phyloP scores from a whole-genome alignment of 2,329 filamentous ascomycete genomes.

The Talaromyces sp. region DNA sequence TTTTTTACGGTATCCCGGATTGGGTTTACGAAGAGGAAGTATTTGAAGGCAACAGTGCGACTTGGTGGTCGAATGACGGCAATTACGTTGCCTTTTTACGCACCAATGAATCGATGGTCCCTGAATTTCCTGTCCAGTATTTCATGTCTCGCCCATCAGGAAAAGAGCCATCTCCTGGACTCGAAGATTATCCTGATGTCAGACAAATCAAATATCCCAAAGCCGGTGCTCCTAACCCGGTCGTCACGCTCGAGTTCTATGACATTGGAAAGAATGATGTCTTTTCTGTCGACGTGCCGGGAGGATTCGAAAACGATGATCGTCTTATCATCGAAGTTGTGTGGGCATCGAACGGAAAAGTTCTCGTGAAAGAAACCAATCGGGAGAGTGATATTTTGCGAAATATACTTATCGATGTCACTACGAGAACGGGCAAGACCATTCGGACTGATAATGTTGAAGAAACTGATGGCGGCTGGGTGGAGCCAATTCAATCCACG shows the following conservation, averaged over 20 bases:
- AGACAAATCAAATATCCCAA: constrained; percentile 96
- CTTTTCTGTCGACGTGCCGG: constrained; percentile 72
- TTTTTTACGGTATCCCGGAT: constrained; percentile 94
- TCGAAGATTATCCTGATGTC: constrained; percentile 87
- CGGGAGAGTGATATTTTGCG: constrained; percentile 88
- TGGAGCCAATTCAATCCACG: constrained; percentile 85
- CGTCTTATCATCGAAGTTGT: constrained; percentile 88
- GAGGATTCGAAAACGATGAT: constrained; percentile 73
- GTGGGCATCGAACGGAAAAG: constrained; percentile 76
- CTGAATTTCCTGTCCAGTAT: constrained; percentile 89
- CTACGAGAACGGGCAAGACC: constrained; percentile 65
- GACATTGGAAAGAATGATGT: constrained; percentile 71
- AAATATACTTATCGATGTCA: constrained; percentile 78
- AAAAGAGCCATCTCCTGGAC: constrained; percentile 58
- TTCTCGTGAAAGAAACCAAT: constrained; percentile 87
- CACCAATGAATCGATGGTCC: constrained; percentile 88
- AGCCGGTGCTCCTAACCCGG: constrained; percentile 86
- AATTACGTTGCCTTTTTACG: constrained; percentile 85
- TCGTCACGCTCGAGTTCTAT: constrained; percentile 83
- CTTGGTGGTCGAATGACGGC: constrained; percentile 93
- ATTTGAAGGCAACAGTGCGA: constrained; percentile 70
- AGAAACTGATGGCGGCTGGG: constrained; percentile 91
- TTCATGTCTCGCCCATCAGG: constrained; percentile 84
- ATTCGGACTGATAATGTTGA: constrained; percentile 75
- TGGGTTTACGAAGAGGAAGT: constrained; percentile 96